Percentiles rank a stretch among this genome's conserved stretches.
These are phyloP conservation scores for Phytophthora pseudosyringae DNA, from an alignment of 352 stramenopile species.

Conservation along the genomic window DNA sequence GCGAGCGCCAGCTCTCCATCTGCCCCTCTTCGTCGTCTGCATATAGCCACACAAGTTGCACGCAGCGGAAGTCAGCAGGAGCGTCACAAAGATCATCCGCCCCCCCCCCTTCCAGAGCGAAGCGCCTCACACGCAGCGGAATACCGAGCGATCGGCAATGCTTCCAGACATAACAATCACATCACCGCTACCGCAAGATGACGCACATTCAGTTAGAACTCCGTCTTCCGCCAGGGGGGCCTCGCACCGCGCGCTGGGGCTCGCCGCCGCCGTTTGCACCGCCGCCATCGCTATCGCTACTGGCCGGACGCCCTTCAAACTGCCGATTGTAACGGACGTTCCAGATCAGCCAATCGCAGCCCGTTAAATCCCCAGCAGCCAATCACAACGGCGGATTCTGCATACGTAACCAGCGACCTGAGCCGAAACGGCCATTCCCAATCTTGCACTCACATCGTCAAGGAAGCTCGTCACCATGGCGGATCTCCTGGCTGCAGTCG, in stretches of 20 bases:
- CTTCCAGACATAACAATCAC: not conserved
- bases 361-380: constrained; percentile 1
- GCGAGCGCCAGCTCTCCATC: constrained; percentile 34
- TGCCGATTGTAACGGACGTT: constrained; percentile 3
- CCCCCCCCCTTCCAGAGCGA: not conserved
- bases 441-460: not conserved
- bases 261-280: not conserved
- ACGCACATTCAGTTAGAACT: constrained; percentile 19
- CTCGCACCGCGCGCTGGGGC: not conserved
- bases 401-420: constrained; percentile 17
- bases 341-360: constrained; percentile 7
- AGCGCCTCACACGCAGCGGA: not conserved
- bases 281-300: constrained; percentile 16
- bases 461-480: constrained; percentile 33
- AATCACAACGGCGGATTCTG: constrained; percentile 9
- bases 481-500: constrained; percentile 55
- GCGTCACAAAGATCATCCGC: not conserved
- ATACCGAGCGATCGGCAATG: constrained; percentile 14
- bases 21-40: constrained; percentile 23
- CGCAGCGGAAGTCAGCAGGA: not conserved
- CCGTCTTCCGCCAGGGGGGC: not conserved
- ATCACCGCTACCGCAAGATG: constrained; percentile 1
- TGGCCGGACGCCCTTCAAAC: constrained; percentile 12
- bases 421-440: not conserved
- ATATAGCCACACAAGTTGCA: not conserved